These are phyloP conservation scores for Apiospora aurea DNA, from an alignment of 2,329 filamentous ascomycete species.

Conservation along the genomic window DNA sequence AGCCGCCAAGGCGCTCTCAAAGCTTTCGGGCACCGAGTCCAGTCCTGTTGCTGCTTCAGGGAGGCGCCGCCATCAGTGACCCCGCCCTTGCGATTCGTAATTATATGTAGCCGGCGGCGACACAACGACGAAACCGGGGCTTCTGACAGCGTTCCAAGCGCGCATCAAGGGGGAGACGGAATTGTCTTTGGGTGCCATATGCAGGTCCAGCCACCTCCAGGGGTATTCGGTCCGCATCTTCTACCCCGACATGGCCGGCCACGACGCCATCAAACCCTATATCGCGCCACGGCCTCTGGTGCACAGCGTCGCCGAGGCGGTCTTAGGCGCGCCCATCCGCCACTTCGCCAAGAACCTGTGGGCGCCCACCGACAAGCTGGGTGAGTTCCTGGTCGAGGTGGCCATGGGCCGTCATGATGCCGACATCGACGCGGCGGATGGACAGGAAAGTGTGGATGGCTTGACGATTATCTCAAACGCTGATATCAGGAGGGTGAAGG, in stretches of 20 bases:
- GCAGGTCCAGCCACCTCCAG: constrained; percentile 48
- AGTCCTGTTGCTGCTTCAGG: not conserved
- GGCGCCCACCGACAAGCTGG: constrained; percentile 52
- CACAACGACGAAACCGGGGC: constrained; percentile 62
- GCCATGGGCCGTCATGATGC: constrained; percentile 50
- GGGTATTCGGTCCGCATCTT: constrained; percentile 65
- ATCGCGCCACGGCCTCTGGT: constrained; percentile 42
- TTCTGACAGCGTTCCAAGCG: constrained; percentile 65
- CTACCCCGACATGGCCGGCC: constrained; percentile 59
- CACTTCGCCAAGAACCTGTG: constrained; percentile 33
- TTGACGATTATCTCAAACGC: constrained; percentile 41
- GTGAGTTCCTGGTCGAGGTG: constrained; percentile 52
- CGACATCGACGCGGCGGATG: constrained; percentile 28
- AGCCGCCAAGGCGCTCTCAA: constrained; percentile 66
- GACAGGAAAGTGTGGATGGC: constrained; percentile 34
- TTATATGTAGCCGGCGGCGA: constrained; percentile 72
- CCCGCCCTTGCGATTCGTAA: constrained; percentile 68
- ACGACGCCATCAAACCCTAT: constrained; percentile 51
- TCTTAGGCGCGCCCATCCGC: not conserved
- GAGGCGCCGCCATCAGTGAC: not conserved
- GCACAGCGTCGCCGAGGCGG: constrained; percentile 25
- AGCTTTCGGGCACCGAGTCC: not conserved
- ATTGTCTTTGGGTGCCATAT: constrained; percentile 54
- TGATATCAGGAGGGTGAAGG: constrained; percentile 34
- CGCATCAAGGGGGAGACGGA: constrained; percentile 74